Evolutionary conservation across 371 early-diverging fungal species (phyloP), one percentile per base, ranked within the genome.

Genomic region (Saksenaea oblongispora): DNA sequence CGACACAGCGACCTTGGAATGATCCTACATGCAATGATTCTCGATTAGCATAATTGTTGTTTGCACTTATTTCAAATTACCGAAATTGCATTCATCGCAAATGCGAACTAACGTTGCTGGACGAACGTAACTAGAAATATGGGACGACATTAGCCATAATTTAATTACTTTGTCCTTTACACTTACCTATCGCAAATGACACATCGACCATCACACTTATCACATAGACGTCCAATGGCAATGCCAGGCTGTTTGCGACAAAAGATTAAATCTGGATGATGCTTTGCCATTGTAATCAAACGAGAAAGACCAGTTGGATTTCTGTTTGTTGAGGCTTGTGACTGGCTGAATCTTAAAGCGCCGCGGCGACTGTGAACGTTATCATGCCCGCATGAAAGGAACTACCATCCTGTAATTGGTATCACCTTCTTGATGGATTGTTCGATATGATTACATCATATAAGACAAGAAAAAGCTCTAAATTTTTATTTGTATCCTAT

Each of bases 71-170:
- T 31, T 14, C 39, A 13, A 56, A 85, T 51, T 74, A 80, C 78
- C 97, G 78, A 94, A 97, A 84, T 97, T 97, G 82, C 97, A 97
- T 72, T 97, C 98, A 67, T 96, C 97, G 75, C 98, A 98, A 54
- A 97, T 93, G 51, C 91, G 90, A 18, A 96, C 98, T 35, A 91
- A 64, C 17, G 91, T 94, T 34, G 91, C 88, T 35, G 95, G 95
- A n/a, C 91, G 84, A 14, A 97, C 97, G 61, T 92, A 87, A 69
- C 85, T 84, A 70, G 44, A 54, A 10, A 34, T n/a, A n/a, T n/a
- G 31, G 36, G 34, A 15, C 54, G 3, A 24, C 10, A 18, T 58
- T 13, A 41, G 31, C 0, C 17, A n/a, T 31, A 42, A 35, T 39
- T 28, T 26, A 10, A 28, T 31, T n/a, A 1, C 34, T 37, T 35